Conservation (phyloP, 169 alveolate genomes). For the Plasmodium relictum region DNA sequence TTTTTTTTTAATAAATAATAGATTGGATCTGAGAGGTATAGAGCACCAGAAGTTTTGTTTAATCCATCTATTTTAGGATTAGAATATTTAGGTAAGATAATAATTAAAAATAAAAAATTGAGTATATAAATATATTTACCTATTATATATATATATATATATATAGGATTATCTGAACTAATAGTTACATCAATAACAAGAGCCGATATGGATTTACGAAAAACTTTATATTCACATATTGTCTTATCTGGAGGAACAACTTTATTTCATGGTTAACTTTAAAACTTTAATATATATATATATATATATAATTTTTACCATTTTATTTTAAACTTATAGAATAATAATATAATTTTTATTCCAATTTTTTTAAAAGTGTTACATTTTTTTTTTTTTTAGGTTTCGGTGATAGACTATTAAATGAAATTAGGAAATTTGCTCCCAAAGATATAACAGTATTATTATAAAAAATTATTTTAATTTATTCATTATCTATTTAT, state of each 20-base stretch:
- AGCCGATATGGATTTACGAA: constrained; percentile 87
- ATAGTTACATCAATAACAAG: constrained; percentile 81
- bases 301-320: constrained; percentile 5
- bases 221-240: constrained; percentile 85
- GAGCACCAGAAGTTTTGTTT: constrained; percentile 81
- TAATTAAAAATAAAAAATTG: not conserved
- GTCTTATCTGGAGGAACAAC: constrained; percentile 89
- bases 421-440: constrained; percentile 83
- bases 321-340: not conserved
- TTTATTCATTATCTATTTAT: not conserved
- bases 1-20: not conserved
- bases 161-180: constrained; percentile 80
- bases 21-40: constrained; percentile 81
- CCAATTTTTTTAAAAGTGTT: not conserved
- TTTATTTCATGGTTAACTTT: constrained; percentile 77
- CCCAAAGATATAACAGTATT: constrained; percentile 83
- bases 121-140: not conserved
- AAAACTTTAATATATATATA: not conserved
- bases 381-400: constrained; percentile 27
- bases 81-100: constrained; percentile 70
- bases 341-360: not conserved
- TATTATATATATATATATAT: not conserved
- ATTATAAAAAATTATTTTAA: not conserved
- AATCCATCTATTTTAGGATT: constrained; percentile 76
- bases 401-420: constrained; percentile 83